Evolutionary conservation across 2,329 filamentous ascomycete species (phyloP).

Genomic region (Sodiomyces alkalinus): DNA sequence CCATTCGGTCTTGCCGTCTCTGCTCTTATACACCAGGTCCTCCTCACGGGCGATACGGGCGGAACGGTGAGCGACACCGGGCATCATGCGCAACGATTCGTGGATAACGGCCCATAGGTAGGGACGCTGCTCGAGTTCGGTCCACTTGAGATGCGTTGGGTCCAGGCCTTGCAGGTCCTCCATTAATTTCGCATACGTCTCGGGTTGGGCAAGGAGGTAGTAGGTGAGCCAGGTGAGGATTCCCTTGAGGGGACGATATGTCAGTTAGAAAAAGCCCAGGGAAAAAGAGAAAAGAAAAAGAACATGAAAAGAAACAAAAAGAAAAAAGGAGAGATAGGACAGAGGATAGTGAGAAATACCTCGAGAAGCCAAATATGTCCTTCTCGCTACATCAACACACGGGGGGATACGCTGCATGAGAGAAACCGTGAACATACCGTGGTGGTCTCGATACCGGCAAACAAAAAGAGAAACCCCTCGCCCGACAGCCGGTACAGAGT

Average conservation of each 20-base stretch:
- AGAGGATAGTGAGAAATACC: too few relatives aligned
- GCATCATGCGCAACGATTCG: constrained; percentile 20
- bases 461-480: constrained; percentile 7
- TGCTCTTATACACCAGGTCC: constrained; percentile 14
- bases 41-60: constrained; percentile 14
- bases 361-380: too few relatives aligned
- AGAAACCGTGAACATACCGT: too few relatives aligned
- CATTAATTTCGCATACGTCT: constrained; percentile 13
- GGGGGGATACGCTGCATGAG: too few relatives aligned
- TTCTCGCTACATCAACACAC: too few relatives aligned
- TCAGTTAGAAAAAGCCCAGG: constrained; percentile 15
- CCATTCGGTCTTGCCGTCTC: constrained; percentile 14
- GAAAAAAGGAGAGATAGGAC: too few relatives aligned
- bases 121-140: constrained; percentile 17
- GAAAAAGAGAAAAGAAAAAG: too few relatives aligned
- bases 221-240: too few relatives aligned
- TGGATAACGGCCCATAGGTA: constrained; percentile 22
- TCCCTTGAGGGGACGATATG: too few relatives aligned
- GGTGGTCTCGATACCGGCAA: constrained; percentile 11
- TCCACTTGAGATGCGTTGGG: constrained; percentile 13
- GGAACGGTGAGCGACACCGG: constrained; percentile 13
- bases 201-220: constrained; percentile 17
- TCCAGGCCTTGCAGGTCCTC: too few relatives aligned
- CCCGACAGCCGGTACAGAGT: constrained; percentile 5
- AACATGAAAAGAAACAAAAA: too few relatives aligned